Evolutionary conservation across 1,284 basidiomycete genomes (phyloP).

Genomic region (Gymnopus androsaceus): DNA sequence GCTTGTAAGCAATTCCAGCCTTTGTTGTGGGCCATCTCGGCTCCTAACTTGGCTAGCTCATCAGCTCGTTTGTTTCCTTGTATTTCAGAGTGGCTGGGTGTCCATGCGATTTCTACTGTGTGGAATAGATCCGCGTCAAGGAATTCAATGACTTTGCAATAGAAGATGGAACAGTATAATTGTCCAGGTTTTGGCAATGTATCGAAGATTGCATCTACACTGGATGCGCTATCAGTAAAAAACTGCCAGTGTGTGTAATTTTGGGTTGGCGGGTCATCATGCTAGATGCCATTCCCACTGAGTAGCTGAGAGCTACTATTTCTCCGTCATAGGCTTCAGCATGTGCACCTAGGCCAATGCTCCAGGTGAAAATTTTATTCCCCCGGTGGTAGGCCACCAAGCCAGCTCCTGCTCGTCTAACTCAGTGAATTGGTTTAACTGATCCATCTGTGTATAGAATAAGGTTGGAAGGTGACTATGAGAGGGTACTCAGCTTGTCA

Average conservation of each 20-base stretch:
- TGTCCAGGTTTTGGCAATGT: no score
- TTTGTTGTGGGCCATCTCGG: no score
- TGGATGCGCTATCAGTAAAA: neutral
- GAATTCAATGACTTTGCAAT: no score
- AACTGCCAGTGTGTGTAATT: neutral
- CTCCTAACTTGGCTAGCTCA: no score
- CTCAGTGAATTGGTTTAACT: constrained; percentile 12
- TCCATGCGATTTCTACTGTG: no score
- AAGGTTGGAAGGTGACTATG: constrained; percentile 7
- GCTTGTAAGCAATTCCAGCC: no score
- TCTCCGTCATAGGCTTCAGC: constrained; percentile 34
- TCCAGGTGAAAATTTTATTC: constrained; percentile 8
- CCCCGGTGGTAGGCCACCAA: constrained; percentile 20
- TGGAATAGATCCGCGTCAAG: no score
- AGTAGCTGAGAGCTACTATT: constrained; percentile 18
- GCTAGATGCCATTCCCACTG: neutral
- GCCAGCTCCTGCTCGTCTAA: constrained; percentile 23
- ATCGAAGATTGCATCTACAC: neutral
- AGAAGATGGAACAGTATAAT: no score
- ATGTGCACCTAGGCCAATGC: constrained; percentile 24
- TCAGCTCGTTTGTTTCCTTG: no score
- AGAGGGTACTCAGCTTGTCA: constrained; percentile 9
- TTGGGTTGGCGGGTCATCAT: no score
- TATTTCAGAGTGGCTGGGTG: no score
- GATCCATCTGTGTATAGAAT: constrained; percentile 34